Conservation (phyloP, 129 eudicot species). For the Flaveria bidentis region DNA sequence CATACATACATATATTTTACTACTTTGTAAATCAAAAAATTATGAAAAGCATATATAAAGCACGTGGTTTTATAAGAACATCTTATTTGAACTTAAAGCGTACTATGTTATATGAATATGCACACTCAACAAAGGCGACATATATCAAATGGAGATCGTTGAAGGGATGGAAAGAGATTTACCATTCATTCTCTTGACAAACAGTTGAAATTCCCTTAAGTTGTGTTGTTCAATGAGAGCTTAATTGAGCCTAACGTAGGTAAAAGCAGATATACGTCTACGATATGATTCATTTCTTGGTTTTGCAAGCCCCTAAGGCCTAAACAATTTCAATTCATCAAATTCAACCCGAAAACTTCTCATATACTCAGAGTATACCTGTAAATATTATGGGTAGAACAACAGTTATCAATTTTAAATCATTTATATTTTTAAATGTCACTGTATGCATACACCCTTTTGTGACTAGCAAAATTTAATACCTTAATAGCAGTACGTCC, state of each 20-base stretch:
- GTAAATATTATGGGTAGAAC: no score
- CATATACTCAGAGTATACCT: no score
- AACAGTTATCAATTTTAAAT: no score
- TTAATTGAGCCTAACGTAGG: conserved; percentile 61
- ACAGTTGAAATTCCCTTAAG: conserved; percentile 57
- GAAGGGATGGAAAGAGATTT: conserved; percentile 20
- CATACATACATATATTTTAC: no score
- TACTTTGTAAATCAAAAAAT: neutral
- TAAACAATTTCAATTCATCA: no score
- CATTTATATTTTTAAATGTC: neutral
- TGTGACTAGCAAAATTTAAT: conserved; percentile 14
- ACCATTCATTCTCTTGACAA: conserved; percentile 76
- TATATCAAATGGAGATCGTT: neutral
- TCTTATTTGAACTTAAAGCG: neutral
- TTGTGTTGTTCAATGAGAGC: conserved; percentile 52
- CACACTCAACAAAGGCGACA: neutral
- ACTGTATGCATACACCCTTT: conserved; percentile 1
- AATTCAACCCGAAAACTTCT: no score
- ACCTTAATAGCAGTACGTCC: conserved; percentile 92
- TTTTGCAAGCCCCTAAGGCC: conserved; percentile 43
- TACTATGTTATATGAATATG: conserved; percentile 1
- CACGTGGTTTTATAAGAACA: neutral
- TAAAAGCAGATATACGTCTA: conserved; percentile 74
- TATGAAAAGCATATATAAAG: neutral
- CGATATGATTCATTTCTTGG: conserved; percentile 70